Evolutionary conservation across 495 filamentous ascomycete species (phyloP).

Genomic region (Penicillium samsonianum): DNA sequence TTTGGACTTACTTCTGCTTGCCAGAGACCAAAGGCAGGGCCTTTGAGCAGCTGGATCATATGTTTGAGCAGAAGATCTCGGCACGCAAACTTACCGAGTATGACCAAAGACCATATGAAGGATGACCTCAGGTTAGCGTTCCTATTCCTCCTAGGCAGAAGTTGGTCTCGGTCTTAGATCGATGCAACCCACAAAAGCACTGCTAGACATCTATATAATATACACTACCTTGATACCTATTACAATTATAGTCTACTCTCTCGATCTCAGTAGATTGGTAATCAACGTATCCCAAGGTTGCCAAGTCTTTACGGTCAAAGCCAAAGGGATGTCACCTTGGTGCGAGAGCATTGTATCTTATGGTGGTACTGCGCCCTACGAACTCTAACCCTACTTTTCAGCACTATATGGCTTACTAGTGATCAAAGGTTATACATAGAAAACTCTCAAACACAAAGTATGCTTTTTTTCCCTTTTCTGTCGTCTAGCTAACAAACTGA

Average conservation of each 20-base stretch:
- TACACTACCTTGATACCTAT: background rate
- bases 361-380: background rate
- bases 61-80: constrained; percentile 57
- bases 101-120: background rate
- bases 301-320: background rate
- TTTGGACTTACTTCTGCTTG: constrained; percentile 63
- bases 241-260: background rate
- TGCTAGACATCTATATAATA: background rate
- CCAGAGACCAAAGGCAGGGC: constrained; percentile 62
- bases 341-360: background rate
- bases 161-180: background rate
- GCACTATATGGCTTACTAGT: background rate
- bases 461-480: no score
- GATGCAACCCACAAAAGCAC: background rate
- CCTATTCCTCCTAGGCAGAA: background rate
- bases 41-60: constrained; percentile 63
- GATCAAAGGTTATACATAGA: no score
- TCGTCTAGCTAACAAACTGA: no score
- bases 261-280: background rate
- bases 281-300: background rate
- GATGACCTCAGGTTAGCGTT: background rate
- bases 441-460: no score
- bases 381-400: background rate
- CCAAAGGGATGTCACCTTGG: background rate
- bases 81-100: constrained; percentile 31